phyloP scores from a whole-genome alignment of 805 yeast genomes.

The Maudiozyma turicensis region DNA sequence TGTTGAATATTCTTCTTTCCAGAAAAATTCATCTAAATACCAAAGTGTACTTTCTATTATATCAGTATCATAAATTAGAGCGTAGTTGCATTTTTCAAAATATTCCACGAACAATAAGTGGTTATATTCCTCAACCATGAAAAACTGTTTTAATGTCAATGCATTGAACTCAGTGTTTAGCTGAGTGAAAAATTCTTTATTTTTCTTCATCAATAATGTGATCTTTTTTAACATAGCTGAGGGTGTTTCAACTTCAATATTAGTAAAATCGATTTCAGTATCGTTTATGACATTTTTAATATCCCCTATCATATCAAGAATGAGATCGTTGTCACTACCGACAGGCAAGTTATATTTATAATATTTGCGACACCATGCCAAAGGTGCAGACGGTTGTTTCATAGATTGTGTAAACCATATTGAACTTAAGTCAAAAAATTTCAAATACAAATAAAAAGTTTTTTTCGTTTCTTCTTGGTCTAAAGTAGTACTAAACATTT shows the following conservation, averaged over 20 bases:
- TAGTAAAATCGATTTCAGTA: neutral
- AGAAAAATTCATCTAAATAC: neutral
- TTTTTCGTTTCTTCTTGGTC: slow-evolving; percentile 7
- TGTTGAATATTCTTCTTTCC: neutral
- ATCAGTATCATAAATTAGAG: neutral
- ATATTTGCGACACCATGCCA: slow-evolving; percentile 4
- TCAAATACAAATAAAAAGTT: slow-evolving; percentile 9
- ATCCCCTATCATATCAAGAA: neutral
- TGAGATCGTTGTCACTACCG: neutral
- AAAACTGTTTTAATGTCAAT: neutral
- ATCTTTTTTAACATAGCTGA: neutral
- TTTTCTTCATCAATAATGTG: neutral
- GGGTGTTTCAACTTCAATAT: neutral
- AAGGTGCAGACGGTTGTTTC: neutral
- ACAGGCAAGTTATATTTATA: neutral
- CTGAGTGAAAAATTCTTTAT: neutral
- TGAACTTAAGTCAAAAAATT: slow-evolving; percentile 7
- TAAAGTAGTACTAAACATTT: slow-evolving; percentile 1
- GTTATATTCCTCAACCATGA: neutral
- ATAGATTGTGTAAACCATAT: neutral
- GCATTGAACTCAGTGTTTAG: neutral
- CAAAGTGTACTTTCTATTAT: neutral
- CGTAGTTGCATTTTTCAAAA: neutral
- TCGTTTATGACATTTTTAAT: neutral
- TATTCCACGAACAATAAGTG: neutral